phyloP scores from a whole-genome alignment of 2,329 filamentous ascomycete genomes.

The Tolypocladium guangdongense region DNA sequence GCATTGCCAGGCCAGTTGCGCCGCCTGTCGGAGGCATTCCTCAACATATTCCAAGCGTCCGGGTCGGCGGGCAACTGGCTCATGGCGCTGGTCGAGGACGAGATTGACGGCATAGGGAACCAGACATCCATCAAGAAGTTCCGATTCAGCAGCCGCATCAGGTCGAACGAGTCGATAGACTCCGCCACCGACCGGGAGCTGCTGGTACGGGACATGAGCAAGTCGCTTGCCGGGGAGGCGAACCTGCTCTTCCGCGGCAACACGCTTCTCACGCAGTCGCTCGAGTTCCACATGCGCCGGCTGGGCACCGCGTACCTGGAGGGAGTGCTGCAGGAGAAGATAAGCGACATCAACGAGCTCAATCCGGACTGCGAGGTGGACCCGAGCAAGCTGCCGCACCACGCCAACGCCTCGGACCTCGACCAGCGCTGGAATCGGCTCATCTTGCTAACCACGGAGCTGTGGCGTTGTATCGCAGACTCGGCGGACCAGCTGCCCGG shows the following conservation, averaged over 20 bases:
- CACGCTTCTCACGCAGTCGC: slow-evolving; percentile 80
- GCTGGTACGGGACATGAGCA: slow-evolving; percentile 66
- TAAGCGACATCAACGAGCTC: slow-evolving; percentile 79
- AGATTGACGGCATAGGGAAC: slow-evolving; percentile 86
- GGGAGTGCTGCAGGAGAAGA: slow-evolving; percentile 73
- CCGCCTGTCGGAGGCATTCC: slow-evolving; percentile 69
- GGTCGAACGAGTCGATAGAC: slow-evolving; percentile 58
- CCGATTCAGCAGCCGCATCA: slow-evolving; percentile 60
- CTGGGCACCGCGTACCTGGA: slow-evolving; percentile 88
- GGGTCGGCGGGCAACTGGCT: slow-evolving; percentile 81
- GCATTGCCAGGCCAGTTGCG: slow-evolving; percentile 68
- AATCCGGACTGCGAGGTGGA: slow-evolving; percentile 95
- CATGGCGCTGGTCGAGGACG: slow-evolving; percentile 85
- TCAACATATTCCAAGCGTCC: slow-evolving; percentile 94
- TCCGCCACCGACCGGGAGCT: slow-evolving; percentile 55
- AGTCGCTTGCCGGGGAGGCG: slow-evolving; percentile 72
- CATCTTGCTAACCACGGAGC: slow-evolving; percentile 63
- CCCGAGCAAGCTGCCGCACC: slow-evolving; percentile 55
- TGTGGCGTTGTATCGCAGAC: slow-evolving; percentile 73
- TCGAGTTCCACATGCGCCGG: slow-evolving; percentile 93
- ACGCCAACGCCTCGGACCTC: slow-evolving; percentile 52
- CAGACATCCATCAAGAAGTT: slow-evolving; percentile 65
- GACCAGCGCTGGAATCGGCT: slow-evolving; percentile 75
- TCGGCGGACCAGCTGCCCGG: slow-evolving; percentile 68
- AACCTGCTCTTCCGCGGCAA: slow-evolving; percentile 95